Base-by-base conservation (phyloP, 139 green algal species). In the Zygnema cylindricum region DNA sequence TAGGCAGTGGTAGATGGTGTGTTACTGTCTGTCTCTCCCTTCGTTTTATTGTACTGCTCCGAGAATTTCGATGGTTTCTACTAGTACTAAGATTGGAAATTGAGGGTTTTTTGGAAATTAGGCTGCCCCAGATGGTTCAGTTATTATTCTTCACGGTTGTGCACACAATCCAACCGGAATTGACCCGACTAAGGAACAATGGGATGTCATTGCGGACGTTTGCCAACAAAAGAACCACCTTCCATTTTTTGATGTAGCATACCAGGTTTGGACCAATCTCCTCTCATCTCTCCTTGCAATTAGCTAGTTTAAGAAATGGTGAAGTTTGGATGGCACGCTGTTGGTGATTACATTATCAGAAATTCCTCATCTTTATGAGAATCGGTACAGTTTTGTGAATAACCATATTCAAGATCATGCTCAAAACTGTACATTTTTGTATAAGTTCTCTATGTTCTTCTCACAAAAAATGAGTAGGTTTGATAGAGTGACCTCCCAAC, bases 151-250 rank as follows among this genome's bases (percentile, higher is more conserved):
- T 83, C 97, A 99, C 93, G 97, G 95, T 32, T 99, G 97, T 87
- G 97, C 97, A 3, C 97, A 99, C 93, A 99, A 99, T 94, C 97
- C 97, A 41, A 99, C 97, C 0, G 97, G 97, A 69, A 95, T 99
- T 32, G 97, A 99, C 93, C 97, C 97, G 69, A 98, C 96, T 16
- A 63, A 84, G 16, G 96, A 98, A 88, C 96, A 99, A 95, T 99
- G 98, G 98, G 43, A 79, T 30, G 73, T 95, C 89, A 98, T 99
- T 42, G 95, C 95, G 30, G 95, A 98, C 71, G 90, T 98, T 42
- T 78, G 88, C 42, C 90, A 90, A 69, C 81, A 92, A 71, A 98
- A 97, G 90, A 88, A 91, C 41, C 95, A 96, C 86, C 57, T 99
- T 33, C 95, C 97, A 32, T 99, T 99, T 94, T 99, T 99, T 86